Conservation (phyloP, 83 land plant genomes). For the Picea engelmannii region DNA sequence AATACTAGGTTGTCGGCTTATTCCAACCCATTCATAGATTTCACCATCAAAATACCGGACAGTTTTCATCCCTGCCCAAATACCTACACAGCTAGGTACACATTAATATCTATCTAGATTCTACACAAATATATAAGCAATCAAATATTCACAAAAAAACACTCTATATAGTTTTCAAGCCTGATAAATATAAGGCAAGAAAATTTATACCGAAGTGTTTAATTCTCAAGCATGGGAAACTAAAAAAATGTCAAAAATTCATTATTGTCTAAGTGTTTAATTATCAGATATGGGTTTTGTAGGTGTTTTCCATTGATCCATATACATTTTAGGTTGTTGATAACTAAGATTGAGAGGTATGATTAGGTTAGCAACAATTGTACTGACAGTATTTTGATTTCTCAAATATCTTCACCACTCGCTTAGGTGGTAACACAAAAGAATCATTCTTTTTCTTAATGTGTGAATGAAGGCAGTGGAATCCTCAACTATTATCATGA, state of each 20-base stretch:
- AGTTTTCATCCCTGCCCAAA: slow-evolving; percentile 94
- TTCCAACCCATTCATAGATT: slow-evolving; percentile 98
- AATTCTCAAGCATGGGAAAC: too few relatives aligned
- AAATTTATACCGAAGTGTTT: too few relatives aligned
- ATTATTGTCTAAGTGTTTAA: too few relatives aligned
- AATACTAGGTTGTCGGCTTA: slow-evolving; percentile 87
- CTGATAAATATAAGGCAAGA: too few relatives aligned
- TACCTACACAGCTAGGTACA: slow-evolving; percentile 47
- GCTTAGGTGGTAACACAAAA: background rate
- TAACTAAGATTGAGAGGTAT: background rate
- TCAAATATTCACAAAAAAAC: background rate
- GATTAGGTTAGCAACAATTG: background rate
- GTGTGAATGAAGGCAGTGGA: background rate
- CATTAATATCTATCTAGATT: background rate
- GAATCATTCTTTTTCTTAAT: background rate
- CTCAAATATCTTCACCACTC: too few relatives aligned
- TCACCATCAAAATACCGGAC: slow-evolving; percentile 94
- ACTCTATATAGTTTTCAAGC: too few relatives aligned
- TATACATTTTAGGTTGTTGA: background rate
- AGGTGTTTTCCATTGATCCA: background rate
- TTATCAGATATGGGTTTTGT: background rate
- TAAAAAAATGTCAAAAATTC: too few relatives aligned
- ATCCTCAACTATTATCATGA: background rate
- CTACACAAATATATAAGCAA: background rate
- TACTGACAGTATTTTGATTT: background rate